A percentile compares a stretch with the other conserved stretches of the same genome.
Evolutionary conservation across 495 filamentous ascomycete genomes (phyloP).

Genomic region (Aspergillus ostianus): DNA sequence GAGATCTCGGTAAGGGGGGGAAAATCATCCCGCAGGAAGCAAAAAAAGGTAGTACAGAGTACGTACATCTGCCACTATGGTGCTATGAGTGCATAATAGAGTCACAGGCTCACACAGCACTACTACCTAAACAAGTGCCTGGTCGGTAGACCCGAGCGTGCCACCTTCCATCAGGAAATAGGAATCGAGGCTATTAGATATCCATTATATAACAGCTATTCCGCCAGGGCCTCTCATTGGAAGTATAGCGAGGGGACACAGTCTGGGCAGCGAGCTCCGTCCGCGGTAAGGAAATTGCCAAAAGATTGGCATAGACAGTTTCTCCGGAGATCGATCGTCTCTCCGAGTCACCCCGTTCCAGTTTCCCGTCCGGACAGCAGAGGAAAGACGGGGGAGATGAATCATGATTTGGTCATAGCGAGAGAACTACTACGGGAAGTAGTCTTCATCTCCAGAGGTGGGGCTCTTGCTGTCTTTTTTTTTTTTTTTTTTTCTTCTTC

Average conservation of each 20-base stretch:
- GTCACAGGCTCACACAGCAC: too few species aligned
- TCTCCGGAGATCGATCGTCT: neutral
- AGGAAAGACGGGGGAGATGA: neutral
- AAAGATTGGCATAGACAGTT: neutral
- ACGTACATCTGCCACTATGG: neutral
- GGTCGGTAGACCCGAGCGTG: too few species aligned
- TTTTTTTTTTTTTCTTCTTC: neutral
- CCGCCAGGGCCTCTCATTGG: neutral
- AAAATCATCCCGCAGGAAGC: neutral
- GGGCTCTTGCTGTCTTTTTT: neutral
- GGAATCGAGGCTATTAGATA: neutral
- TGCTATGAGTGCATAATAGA: neutral
- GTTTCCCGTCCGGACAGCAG: neutral
- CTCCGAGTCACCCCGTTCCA: neutral
- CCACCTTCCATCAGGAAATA: too few species aligned
- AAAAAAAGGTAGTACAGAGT: neutral
- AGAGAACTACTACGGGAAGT: neutral
- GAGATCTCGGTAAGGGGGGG: slow-evolving; percentile 3
- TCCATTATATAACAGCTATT: neutral
- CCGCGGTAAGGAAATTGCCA: neutral
- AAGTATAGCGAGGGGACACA: neutral
- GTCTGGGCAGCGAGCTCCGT: neutral
- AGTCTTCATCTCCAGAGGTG: neutral
- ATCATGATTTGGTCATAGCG: neutral
- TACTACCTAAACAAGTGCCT: neutral